Evolutionary conservation across 2,329 filamentous ascomycete genomes (phyloP).

Genomic region (Pestalotiopsis sp.): DNA sequence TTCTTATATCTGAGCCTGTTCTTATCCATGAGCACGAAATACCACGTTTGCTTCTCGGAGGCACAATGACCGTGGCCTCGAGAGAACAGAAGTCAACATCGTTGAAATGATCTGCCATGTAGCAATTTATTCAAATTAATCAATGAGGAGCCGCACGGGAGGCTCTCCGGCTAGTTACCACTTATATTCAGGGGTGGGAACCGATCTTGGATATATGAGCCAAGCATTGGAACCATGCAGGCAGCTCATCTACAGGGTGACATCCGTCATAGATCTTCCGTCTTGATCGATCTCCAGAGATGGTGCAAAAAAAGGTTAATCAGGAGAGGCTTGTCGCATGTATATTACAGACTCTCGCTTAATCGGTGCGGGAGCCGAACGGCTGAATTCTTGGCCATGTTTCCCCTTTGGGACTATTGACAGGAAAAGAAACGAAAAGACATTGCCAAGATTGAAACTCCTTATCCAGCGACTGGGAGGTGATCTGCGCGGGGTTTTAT

Average conservation of each 20-base stretch:
- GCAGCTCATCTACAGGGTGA: neutral
- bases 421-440: neutral
- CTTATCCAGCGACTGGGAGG: neutral
- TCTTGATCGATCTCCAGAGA: neutral
- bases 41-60: neutral
- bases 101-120: neutral
- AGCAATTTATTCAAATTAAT: neutral
- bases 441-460: neutral
- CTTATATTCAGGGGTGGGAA: neutral
- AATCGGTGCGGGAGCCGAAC: conserved; percentile 1
- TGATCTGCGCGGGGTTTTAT: neutral
- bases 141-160: conserved; percentile 1
- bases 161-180: neutral
- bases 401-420: no score
- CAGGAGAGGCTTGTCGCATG: neutral
- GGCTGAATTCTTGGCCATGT: neutral
- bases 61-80: neutral
- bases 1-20: neutral
- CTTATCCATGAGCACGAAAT: neutral
- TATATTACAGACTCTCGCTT: conserved; percentile 1
- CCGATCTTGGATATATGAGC: neutral
- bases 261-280: neutral
- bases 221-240: neutral
- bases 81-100: neutral
- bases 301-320: neutral